Evolutionary conservation across 140 eudicot species (phyloP).

Genomic region (Ambrosia hybrid): DNA sequence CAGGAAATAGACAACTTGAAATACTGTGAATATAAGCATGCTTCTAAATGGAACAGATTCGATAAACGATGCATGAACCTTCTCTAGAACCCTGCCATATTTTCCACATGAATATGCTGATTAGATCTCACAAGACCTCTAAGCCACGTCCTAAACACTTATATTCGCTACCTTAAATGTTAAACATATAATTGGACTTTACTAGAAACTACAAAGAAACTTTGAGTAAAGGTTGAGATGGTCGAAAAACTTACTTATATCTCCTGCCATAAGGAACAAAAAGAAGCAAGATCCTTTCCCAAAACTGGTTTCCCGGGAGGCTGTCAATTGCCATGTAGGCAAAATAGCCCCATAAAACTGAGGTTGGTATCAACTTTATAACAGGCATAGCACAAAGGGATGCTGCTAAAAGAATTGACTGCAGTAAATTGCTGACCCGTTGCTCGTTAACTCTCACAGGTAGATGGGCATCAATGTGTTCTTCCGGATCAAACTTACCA

Average conservation of each 20-base stretch:
- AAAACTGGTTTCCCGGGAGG: conserved; percentile 56
- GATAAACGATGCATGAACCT: conserved; percentile 51
- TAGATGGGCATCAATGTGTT: conserved; percentile 45
- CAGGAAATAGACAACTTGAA: conserved; percentile 46
- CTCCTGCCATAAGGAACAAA: conserved; percentile 40
- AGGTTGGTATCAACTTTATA: conserved; percentile 49
- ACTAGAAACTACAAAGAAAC: not conserved
- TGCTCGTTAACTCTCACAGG: conserved; percentile 61
- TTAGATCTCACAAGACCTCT: too few species aligned
- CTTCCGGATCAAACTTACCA: conserved; percentile 39
- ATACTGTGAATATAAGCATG: conserved; percentile 41
- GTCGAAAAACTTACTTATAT: conserved; percentile 37
- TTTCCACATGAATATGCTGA: not conserved
- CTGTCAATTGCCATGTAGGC: conserved; percentile 67
- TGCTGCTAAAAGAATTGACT: conserved; percentile 48
- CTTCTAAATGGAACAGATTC: conserved; percentile 48
- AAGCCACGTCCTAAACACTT: too few species aligned
- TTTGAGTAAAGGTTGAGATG: not conserved
- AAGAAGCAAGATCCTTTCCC: conserved; percentile 52
- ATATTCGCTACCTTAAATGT: too few species aligned
- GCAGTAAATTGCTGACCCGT: conserved; percentile 52
- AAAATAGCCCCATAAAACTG: conserved; percentile 60
- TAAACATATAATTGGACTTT: too few species aligned
- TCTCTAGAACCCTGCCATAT: conserved; percentile 46
- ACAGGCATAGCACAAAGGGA: conserved; percentile 54